These are phyloP conservation scores for Alternaria metachromatica DNA, from an alignment of 2,329 filamentous ascomycete species.

Conservation along the genomic window DNA sequence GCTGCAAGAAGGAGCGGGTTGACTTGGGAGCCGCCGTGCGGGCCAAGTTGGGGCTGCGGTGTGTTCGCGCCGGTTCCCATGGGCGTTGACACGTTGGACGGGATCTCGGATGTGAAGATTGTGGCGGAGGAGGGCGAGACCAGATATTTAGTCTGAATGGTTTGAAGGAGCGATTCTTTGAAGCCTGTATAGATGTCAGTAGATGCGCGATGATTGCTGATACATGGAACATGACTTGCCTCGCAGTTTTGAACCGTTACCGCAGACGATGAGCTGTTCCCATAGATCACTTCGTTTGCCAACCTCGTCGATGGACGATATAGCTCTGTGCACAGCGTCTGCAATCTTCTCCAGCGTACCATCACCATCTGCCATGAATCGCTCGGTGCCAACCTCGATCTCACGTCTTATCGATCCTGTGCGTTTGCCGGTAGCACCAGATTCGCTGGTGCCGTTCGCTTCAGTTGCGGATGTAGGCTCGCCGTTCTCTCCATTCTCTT, in stretches of 20 bases:
- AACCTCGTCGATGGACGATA: constrained; percentile 83
- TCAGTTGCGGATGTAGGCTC: constrained; percentile 34
- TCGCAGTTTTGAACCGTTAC: constrained; percentile 76
- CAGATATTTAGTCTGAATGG: constrained; percentile 80
- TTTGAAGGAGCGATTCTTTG: constrained; percentile 84
- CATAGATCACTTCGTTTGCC: constrained; percentile 86
- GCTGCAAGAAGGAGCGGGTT: constrained; percentile 93
- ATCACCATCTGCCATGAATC: constrained; percentile 69
- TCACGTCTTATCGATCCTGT: constrained; percentile 59
- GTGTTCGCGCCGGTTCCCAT: constrained; percentile 90
- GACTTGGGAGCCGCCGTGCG: constrained; percentile 65
- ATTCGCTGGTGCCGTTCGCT: constrained; percentile 34
- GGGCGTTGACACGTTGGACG: constrained; percentile 90
- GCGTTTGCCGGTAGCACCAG: constrained; percentile 18
- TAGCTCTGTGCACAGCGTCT: constrained; percentile 80
- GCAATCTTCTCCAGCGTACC: constrained; percentile 83
- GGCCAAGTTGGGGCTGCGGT: constrained; percentile 67
- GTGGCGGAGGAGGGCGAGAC: constrained; percentile 92
- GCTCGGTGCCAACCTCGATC: constrained; percentile 78
- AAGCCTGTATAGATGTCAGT: constrained; percentile 66
- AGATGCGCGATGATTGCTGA: neutral
- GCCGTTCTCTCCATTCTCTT: constrained; percentile 42
- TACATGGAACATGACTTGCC: constrained; percentile 50
- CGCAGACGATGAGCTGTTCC: constrained; percentile 91
- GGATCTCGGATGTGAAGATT: constrained; percentile 96